Conservation (phyloP, 169 alveolate genomes). For the Eimeria acervulina region DNA sequence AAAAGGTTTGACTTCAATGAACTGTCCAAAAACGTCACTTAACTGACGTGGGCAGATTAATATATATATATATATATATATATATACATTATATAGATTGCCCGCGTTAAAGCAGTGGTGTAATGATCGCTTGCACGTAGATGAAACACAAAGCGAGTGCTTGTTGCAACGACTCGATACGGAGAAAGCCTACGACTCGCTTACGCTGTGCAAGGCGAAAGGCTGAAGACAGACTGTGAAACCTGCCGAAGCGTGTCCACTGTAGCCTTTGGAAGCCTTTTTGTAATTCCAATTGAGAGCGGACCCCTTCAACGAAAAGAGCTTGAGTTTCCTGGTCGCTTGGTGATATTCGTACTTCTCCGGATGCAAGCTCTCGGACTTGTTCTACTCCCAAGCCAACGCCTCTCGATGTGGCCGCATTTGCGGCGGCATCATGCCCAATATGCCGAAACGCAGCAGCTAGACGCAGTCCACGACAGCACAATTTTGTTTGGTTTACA, state of each 20-base stretch:
- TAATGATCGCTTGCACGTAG: neutral
- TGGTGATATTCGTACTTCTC: neutral
- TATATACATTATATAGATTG: neutral
- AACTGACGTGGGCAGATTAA: neutral
- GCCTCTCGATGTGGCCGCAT: constrained; percentile 19
- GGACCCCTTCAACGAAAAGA: neutral
- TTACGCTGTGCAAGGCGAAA: constrained; percentile 59
- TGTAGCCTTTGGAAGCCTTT: constrained; percentile 28
- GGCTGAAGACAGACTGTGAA: constrained; percentile 44
- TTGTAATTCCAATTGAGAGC: constrained; percentile 35
- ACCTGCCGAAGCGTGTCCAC: constrained; percentile 13
- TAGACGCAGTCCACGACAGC: neutral
- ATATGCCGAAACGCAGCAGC: constrained; percentile 30
- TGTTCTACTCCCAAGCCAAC: constrained; percentile 8
- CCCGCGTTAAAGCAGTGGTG: neutral
- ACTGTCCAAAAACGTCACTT: neutral
- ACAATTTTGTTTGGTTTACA: neutral
- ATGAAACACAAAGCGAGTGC: neutral
- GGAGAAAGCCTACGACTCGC: neutral
- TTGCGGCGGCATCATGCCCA: constrained; percentile 68
- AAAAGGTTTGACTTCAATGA: neutral
- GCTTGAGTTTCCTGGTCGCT: constrained; percentile 26
- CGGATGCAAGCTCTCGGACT: constrained; percentile 30
- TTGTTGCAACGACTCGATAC: neutral
- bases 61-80: too few species aligned